Base-by-base conservation (phyloP, 1,284 basidiomycete genomes). In the Butyriboletus regius region DNA sequence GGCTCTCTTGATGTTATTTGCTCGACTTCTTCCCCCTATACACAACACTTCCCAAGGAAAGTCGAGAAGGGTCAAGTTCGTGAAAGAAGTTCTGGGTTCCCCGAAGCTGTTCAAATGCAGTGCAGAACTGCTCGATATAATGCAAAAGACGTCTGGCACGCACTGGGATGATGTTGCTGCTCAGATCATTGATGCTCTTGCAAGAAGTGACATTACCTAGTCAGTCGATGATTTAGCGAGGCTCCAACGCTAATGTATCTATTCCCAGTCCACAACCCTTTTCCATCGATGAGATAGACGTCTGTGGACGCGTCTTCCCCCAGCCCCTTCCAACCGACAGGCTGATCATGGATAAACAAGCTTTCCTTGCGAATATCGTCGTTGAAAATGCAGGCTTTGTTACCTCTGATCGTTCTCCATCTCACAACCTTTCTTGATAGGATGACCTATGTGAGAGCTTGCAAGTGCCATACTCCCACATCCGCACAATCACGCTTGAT, bases 241-340 rank as follows among this genome's bases (percentile, higher is more conserved):
- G 42, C 40, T 47, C 39, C 13, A 17, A 20, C 2, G 51, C 53
- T 51, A 35, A 53, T 34, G 6, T 15, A 9, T 52, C 26, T 33
- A 36, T 41, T 46, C 22, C 7, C 40, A 84, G 82, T 55, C 79
- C 82, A 9, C 82, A 85, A 50, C 78, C 80, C 9, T 83, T 85
- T 55, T 57, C 66, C 18, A 66, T 76, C 14, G 61, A 66, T 5
- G 66, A 70, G 45, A 69, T 83, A 47, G 53, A 61, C 18, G 65
- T 75, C 7, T 68, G 70, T 43, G 72, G 64, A n/a, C 56, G 54
- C 29, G 58, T 60, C 31, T 70, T 63, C 45, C 60, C 63, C 15
- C 63, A 72, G 39, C 57, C 66, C 24, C 69, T 67, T 45, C 63
- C 64, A 15, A 67, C 67, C 9, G 72, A 75, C 56, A 68, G 74